phyloP scores from a whole-genome alignment of 495 filamentous ascomycete species.

The Pseudevernia furfuracea region DNA sequence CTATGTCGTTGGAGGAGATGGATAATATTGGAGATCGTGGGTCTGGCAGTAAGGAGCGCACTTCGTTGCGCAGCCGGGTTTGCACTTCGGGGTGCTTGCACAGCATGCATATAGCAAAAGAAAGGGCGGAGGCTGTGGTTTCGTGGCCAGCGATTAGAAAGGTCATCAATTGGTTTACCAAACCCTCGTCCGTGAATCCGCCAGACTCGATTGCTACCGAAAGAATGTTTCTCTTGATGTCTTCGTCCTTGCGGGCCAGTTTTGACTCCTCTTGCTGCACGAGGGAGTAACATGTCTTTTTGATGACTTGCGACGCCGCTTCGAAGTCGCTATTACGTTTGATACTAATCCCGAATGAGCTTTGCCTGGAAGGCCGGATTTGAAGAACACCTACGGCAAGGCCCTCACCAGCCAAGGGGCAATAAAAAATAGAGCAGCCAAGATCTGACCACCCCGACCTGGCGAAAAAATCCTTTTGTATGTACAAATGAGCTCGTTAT shows the following conservation, averaged over 20 bases:
- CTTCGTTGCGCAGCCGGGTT: conserved; percentile 40
- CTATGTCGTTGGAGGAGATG: conserved; percentile 36
- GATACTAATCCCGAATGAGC: not conserved
- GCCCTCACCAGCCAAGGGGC: conserved; percentile 4
- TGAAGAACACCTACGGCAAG: conserved; percentile 11
- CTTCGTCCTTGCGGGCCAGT: conserved; percentile 11
- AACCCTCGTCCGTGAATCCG: conserved; percentile 43
- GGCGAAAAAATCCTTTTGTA: conserved; percentile 37
- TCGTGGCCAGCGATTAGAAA: conserved; percentile 50
- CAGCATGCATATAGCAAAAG: conserved; percentile 47
- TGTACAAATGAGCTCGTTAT: conserved; percentile 46
- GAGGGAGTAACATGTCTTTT: conserved; percentile 1
- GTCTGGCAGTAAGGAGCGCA: conserved; percentile 29
- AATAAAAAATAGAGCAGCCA: conserved; percentile 13
- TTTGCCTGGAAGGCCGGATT: not conserved
- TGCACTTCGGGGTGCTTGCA: conserved; percentile 42
- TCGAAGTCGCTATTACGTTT: conserved; percentile 11
- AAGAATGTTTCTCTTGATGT: conserved; percentile 34
- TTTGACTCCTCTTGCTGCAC: conserved; percentile 8
- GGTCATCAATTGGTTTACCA: conserved; percentile 50
- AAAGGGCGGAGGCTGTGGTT: conserved; percentile 47
- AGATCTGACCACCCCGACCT: not conserved
- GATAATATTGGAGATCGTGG: conserved; percentile 7
- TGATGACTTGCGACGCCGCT: conserved; percentile 8
- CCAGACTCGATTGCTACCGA: conserved; percentile 59